A percentile compares a stretch with the other conserved stretches of the same genome.
phyloP scores from a whole-genome alignment of 2,329 filamentous ascomycete genomes.

The Calycina herbarum region DNA sequence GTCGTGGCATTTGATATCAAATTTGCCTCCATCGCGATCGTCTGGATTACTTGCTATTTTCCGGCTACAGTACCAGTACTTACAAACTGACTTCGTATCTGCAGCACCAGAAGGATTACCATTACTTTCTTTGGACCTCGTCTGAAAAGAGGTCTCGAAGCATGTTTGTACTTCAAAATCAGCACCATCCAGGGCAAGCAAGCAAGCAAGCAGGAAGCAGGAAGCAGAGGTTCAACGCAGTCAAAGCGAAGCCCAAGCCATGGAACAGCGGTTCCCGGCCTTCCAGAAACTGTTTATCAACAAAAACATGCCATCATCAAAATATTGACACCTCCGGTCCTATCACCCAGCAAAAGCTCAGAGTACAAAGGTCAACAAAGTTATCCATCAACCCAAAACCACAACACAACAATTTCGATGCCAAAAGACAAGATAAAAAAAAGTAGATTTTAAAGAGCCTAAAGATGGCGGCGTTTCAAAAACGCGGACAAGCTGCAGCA shows the following conservation, averaged over 20 bases:
- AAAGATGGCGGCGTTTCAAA: neutral
- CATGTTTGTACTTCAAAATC: neutral
- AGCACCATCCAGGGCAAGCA: neutral
- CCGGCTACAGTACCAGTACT: neutral
- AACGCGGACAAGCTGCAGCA: neutral
- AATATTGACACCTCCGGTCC: neutral
- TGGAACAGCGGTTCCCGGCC: neutral
- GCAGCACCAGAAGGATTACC: neutral
- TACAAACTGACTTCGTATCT: neutral
- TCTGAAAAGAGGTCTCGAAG: neutral
- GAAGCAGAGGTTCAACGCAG: too few relatives aligned
- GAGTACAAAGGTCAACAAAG: neutral
- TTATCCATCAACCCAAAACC: neutral
- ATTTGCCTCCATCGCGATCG: neutral
- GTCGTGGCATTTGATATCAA: neutral
- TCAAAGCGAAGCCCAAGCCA: neutral
- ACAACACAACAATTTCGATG: neutral
- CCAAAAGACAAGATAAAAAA: neutral
- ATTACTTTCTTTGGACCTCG: neutral
- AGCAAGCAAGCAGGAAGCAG: too few relatives aligned
- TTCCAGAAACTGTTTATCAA: neutral
- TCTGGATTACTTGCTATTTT: neutral
- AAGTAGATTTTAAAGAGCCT: neutral
- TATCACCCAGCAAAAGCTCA: neutral
- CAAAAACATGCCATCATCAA: neutral